Evolutionary conservation across 805 yeast species (phyloP), one percentile per base, ranked within the genome.

Genomic region (Helenozyma rhizophorensis): DNA sequence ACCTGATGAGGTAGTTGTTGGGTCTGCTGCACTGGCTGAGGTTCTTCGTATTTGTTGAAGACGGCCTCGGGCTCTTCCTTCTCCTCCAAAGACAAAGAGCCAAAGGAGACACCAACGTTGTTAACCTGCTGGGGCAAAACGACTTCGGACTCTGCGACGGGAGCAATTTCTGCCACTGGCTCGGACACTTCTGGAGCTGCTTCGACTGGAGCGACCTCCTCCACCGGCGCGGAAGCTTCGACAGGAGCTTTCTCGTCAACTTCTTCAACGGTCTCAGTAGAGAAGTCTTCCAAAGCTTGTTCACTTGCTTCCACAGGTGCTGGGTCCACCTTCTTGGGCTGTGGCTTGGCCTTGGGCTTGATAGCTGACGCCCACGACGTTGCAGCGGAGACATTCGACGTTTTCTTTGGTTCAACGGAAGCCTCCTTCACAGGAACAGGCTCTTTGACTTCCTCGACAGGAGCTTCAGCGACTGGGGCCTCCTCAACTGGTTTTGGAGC

Each of bases 131-230:
- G 62, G 42, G 84, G 84, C 53, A 79, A 71, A 21, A 78, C 60
- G 31, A 65, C 72, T 45, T 60, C 60, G 22, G 68, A 61, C 46
- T 60, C 57, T 26, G 42, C 34, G 14, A 36, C 47, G 13, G 51
- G 44, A 22, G 39, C 44, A 85, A 88, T 54, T 75, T 89, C 34
- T 85, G 96, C 95, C 71, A 77, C 16, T 56, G 83, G 51, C 88
- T 87, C 53, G 65, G 78, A n/a, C 19, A 17, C 19, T 18, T 42
- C 48, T 9, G 50, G 37, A 14, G 41, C 39, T 16, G 48, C 34
- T 21, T 33, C 51, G 9, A 37, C 37, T 22, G 47, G 41, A 16
- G 48, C 29, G 19, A 17, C 19, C 8, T 17, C 19, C 31, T 34
- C 42, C 27, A 23, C 45, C 23, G 41, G 46, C 34, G 45, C 47